Evolutionary conservation across 352 stramenopile genomes (phyloP).

Genomic region (Globisporangium okanoganense): DNA sequence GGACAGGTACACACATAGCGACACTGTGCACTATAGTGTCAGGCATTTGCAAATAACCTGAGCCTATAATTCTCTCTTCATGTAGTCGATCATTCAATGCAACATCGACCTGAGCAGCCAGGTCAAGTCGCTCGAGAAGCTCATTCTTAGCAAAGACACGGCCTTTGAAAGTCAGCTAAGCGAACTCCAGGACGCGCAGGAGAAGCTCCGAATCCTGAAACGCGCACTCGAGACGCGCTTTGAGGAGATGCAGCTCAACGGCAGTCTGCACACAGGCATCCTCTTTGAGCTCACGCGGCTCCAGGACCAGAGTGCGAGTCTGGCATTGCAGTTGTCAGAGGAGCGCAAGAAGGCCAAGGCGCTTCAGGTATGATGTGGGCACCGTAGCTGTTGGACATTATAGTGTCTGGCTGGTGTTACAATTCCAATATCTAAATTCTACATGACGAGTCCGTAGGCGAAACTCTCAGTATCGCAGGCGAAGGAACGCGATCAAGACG

Average conservation of each 20-base stretch:
- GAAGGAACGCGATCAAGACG: constrained; percentile 41
- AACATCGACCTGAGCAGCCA: constrained; percentile 50
- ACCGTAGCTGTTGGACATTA: neutral
- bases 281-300: constrained; percentile 73
- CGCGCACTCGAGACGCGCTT: constrained; percentile 67
- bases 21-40: too few relatives aligned
- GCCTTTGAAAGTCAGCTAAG: constrained; percentile 18
- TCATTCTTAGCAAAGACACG: constrained; percentile 23
- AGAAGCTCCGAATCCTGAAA: constrained; percentile 66
- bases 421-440: neutral
- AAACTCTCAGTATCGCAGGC: constrained; percentile 26
- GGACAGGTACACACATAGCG: constrained; percentile 28
- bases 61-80: too few relatives aligned
- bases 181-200: constrained; percentile 36
- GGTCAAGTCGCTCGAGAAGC: constrained; percentile 39
- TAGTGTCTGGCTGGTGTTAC: neutral
- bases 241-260: constrained; percentile 62
- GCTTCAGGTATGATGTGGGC: constrained; percentile 19
- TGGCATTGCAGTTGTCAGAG: constrained; percentile 59
- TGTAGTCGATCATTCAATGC: constrained; percentile 53
- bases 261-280: constrained; percentile 66
- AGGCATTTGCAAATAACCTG: neutral
- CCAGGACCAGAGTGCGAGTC: constrained; percentile 56
- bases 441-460: neutral
- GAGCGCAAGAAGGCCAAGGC: constrained; percentile 40